Percentiles rank a stretch among this genome's conserved stretches.
These are phyloP conservation scores for Ophiostoma sp. DNA, from an alignment of 2,329 filamentous ascomycete genomes.

Conservation along the genomic window DNA sequence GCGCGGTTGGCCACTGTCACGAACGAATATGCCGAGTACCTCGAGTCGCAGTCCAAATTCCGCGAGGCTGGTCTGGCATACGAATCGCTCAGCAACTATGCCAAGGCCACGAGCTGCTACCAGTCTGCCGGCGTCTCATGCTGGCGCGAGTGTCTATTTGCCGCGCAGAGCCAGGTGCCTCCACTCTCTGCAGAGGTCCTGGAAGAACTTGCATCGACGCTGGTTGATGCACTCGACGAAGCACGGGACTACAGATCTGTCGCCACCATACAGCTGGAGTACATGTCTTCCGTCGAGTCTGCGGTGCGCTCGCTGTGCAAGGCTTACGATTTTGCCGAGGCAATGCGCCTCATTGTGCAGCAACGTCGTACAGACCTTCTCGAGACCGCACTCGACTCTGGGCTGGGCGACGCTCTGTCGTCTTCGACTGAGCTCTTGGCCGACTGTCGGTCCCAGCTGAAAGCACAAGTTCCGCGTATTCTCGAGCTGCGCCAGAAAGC, in stretches of 20 bases:
- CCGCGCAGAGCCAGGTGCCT: constrained; percentile 57
- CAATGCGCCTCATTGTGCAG: constrained; percentile 68
- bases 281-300: constrained; percentile 64
- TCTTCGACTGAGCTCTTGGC: constrained; percentile 85
- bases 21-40: constrained; percentile 69
- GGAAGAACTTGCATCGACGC: constrained; percentile 59
- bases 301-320: constrained; percentile 78
- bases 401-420: constrained; percentile 73
- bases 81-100: constrained; percentile 73
- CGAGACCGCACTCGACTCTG: constrained; percentile 63
- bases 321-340: constrained; percentile 80
- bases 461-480: constrained; percentile 79
- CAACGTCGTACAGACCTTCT: constrained; percentile 59
- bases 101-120: constrained; percentile 74
- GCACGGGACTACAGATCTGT: constrained; percentile 77
- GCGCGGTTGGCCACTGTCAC: constrained; percentile 63
- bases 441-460: constrained; percentile 82
- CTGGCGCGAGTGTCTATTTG: constrained; percentile 87
- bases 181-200: constrained; percentile 47
- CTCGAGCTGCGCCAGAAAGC: constrained; percentile 76
- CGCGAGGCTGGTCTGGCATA: constrained; percentile 86
- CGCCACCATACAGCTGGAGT: constrained; percentile 73
- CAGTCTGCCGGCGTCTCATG: constrained; percentile 66
- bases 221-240: constrained; percentile 76
- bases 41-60: constrained; percentile 69